Evolutionary conservation across 306 rosid species (phyloP), one percentile per base, ranked within the genome.

Genomic region (Fagus sylvatica): DNA sequence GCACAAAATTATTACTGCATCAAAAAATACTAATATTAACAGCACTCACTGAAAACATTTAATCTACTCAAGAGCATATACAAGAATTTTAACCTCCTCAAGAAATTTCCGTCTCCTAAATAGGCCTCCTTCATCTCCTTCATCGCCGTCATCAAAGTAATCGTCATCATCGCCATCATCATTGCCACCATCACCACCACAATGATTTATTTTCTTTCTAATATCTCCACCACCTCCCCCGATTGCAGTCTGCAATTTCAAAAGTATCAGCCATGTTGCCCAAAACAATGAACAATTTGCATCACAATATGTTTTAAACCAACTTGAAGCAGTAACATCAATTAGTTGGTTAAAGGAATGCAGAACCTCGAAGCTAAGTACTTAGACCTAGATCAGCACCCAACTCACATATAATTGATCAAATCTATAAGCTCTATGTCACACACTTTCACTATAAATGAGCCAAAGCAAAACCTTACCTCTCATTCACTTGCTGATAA

Each of bases 161-260:
- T 95, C 98, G 40, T 95, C 99, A 72, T 95, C 99, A 48, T 93
- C 98, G 0, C 96, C 99, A 51, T 69, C 96, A 74, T 91, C 99
- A 19, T 93, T 96, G 19, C 97, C 98, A 67, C 99, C 99, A 71
- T 93, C 99, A 82, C 98, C 99, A 71, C 99, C 99, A 74, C 99
- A 98, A 81, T 82, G 74, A 82, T 84, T 90, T 82, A 91, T 84
- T 67, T 66, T 92, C 89, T 95, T 95, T 78, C 99, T 98, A 81
- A 89, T 91, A 87, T 76, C 88, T 76, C 99, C 99, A 34, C 97
- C 90, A 36, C 98, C 96, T 84, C 99, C 99, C 78, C 99, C 99
- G 76, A 83, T 7, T 32, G 90, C 97, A 79, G 91, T 83, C 99
- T 95, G 90, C 82, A 77, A 71, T 9, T 28, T 59, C 62, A 64